Evolutionary conservation across 2,329 filamentous ascomycete genomes (phyloP).

Genomic region (Albifimbria verrucaria): DNA sequence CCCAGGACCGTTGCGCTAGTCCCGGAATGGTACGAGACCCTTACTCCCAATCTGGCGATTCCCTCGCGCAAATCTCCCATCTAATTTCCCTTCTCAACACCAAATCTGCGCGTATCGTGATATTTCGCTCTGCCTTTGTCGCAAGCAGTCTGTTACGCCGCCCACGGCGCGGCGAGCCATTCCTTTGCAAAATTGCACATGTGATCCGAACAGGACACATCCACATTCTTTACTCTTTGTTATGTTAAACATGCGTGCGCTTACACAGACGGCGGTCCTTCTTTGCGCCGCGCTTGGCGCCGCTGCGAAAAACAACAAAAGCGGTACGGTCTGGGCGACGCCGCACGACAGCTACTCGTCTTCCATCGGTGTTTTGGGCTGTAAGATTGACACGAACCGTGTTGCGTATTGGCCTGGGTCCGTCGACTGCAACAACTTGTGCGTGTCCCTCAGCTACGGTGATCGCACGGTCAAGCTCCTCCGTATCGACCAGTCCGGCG

Average conservation of each 20-base stretch:
- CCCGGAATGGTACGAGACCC: background rate
- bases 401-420: conserved; percentile 59
- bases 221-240: background rate
- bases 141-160: background rate
- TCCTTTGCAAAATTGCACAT: background rate
- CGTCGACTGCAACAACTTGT: conserved; percentile 54
- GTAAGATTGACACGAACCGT: conserved; percentile 58
- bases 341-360: conserved; percentile 58
- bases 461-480: conserved; percentile 55
- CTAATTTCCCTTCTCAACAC: background rate
- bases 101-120: background rate
- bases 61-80: too few species aligned
- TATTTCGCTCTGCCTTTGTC: background rate
- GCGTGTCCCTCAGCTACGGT: conserved; percentile 47
- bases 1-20: too few species aligned
- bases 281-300: background rate
- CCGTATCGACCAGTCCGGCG: conserved; percentile 53
- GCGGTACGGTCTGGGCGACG: conserved; percentile 34
- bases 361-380: conserved; percentile 57
- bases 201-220: background rate
- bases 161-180: background rate
- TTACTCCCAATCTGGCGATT: background rate
- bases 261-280: background rate
- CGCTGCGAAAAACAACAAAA: background rate
- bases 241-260: background rate